Evolutionary conservation across 495 filamentous ascomycete genomes (phyloP).

Genomic region (Talaromyces wortmannii): DNA sequence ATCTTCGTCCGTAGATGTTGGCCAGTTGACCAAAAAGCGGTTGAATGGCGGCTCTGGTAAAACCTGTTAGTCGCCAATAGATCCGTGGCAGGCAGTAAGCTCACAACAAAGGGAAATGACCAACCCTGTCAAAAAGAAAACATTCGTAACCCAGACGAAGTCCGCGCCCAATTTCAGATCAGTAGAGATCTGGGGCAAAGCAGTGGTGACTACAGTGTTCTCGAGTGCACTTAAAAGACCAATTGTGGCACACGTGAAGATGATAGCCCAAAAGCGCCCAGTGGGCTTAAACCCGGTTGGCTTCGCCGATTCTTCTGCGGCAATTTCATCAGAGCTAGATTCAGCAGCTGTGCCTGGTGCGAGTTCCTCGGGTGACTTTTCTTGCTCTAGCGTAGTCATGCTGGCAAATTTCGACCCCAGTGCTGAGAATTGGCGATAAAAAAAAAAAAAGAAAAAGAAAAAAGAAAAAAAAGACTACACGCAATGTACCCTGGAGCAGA

Average conservation of each 20-base stretch:
- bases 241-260: not conserved
- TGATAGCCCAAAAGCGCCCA: not conserved
- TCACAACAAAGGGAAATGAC: not conserved
- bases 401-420: not conserved
- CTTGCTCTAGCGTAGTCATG: not conserved
- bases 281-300: not conserved
- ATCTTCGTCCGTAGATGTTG: constrained; percentile 46
- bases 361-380: not conserved
- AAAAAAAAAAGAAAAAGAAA: not conserved
- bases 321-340: not conserved
- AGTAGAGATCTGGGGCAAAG: constrained; percentile 26
- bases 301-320: not conserved
- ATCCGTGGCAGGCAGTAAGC: not conserved
- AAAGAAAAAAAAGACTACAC: not conserved
- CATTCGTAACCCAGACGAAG: constrained; percentile 32
- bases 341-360: not conserved
- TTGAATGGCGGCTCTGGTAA: constrained; percentile 9
- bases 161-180: constrained; percentile 16
- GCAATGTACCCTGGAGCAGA: not conserved
- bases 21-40: constrained; percentile 34
- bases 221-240: constrained; percentile 21
- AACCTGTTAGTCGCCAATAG: not conserved
- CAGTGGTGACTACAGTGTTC: constrained; percentile 25
- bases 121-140: constrained; percentile 21
- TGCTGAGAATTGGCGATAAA: not conserved